phyloP scores from a whole-genome alignment of 768 basidiomycete species.

The Kondoa malvinella region DNA sequence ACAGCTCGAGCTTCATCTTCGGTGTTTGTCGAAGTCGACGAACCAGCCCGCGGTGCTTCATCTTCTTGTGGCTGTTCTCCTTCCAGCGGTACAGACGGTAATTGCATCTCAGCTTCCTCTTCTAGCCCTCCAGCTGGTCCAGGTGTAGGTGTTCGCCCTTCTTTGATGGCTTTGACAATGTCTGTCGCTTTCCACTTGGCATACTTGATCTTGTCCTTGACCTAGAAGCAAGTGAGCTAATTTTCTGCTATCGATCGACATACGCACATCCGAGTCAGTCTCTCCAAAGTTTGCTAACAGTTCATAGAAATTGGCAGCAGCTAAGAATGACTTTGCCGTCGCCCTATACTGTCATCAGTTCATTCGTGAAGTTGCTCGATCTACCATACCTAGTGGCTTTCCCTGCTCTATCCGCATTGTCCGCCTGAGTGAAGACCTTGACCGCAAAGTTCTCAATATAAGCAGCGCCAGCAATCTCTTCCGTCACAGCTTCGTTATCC shows the following conservation, averaged over 20 bases:
- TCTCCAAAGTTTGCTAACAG: constrained; percentile 60
- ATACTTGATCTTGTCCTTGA: constrained; percentile 75
- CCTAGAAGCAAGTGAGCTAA: constrained; percentile 35
- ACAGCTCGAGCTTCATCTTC: neutral
- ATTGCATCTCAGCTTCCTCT: constrained; percentile 17
- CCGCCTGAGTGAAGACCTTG: constrained; percentile 69
- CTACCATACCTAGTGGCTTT: constrained; percentile 49
- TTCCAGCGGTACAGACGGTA: constrained; percentile 10
- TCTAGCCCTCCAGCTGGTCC: constrained; percentile 49
- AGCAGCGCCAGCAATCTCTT: constrained; percentile 63
- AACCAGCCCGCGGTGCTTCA: neutral
- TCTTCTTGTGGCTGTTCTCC: neutral
- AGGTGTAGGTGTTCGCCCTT: constrained; percentile 64
- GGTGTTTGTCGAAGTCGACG: neutral
- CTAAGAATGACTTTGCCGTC: constrained; percentile 87
- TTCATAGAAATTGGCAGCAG: constrained; percentile 87
- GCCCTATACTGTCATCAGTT: constrained; percentile 38
- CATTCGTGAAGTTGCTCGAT: neutral
- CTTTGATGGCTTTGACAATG: constrained; percentile 84
- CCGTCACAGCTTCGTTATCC: constrained; percentile 59
- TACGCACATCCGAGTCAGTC: constrained; percentile 41
- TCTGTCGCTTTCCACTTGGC: constrained; percentile 96
- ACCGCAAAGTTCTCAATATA: constrained; percentile 92
- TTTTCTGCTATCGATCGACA: neutral
- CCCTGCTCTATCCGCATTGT: constrained; percentile 73